Evolutionary conservation across 164 flowering plant species (phyloP).

Genomic region (Nymphaea colorata): DNA sequence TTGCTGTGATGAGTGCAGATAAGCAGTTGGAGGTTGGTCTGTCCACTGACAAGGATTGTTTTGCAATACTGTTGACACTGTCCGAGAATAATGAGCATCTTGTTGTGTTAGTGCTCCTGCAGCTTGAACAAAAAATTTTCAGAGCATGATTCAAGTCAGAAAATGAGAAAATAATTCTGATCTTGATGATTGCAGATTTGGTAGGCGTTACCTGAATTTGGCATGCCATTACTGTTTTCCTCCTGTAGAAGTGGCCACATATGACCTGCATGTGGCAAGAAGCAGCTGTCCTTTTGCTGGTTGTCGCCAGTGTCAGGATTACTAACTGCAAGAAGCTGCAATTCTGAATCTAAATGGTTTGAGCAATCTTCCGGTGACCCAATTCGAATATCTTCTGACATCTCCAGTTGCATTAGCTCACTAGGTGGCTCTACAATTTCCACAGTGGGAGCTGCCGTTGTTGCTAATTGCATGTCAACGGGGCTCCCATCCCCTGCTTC

Average conservation of each 20-base stretch:
- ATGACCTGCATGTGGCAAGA: slow-evolving; percentile 24
- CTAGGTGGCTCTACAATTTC: slow-evolving; percentile 14
- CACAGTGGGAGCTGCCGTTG: not conserved
- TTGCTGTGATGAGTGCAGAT: slow-evolving; percentile 20
- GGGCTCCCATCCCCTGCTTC: slow-evolving; percentile 19
- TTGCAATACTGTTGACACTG: slow-evolving; percentile 61
- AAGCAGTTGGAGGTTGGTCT: slow-evolving; percentile 16
- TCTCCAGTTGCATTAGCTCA: slow-evolving; percentile 71
- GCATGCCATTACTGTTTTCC: slow-evolving; percentile 16
- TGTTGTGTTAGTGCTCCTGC: slow-evolving; percentile 34
- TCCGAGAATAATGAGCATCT: slow-evolving; percentile 71
- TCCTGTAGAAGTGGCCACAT: slow-evolving; percentile 31
- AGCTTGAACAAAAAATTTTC: not conserved
- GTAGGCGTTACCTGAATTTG: slow-evolving; percentile 22
- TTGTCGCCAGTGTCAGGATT: slow-evolving; percentile 7
- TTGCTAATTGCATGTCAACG: not conserved
- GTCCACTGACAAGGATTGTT: slow-evolving; percentile 32
- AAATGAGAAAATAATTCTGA: no score
- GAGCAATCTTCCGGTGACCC: slow-evolving; percentile 86
- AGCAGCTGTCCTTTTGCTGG: slow-evolving; percentile 19
- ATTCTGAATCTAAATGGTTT: slow-evolving; percentile 48
- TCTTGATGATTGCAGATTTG: no score
- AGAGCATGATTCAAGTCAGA: no score
- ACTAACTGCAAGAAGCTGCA: slow-evolving; percentile 21
- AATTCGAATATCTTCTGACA: slow-evolving; percentile 66